These are phyloP conservation scores for Suillus placidus DNA, from an alignment of 768 basidiomycete species.

Conservation along the genomic window DNA sequence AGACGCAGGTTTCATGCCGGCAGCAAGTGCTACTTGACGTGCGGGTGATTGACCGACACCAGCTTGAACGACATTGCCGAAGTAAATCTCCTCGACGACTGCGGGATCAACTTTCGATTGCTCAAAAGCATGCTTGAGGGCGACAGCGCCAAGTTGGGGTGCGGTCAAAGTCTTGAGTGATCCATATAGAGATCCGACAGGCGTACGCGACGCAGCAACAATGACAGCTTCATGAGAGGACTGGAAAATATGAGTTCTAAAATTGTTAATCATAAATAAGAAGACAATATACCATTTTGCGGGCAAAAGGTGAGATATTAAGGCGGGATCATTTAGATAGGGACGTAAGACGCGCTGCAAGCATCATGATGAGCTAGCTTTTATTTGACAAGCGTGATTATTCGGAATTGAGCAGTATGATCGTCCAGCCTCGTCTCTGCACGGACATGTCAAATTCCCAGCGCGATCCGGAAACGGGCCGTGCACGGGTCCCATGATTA, in stretches of 20 bases:
- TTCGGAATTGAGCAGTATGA: conserved; percentile 4
- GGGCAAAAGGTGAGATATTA: conserved; percentile 37
- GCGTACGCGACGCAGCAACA: conserved; percentile 91
- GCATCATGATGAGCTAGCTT: conserved; percentile 39
- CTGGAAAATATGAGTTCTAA: conserved; percentile 20
- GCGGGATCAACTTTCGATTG: conserved; percentile 79
- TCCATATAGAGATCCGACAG: conserved; percentile 92
- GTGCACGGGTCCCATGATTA: too few relatives aligned
- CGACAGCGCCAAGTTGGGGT: conserved; percentile 85
- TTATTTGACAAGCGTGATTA: conserved; percentile 20
- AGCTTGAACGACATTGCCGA: conserved; percentile 97
- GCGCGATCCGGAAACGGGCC: too few relatives aligned
- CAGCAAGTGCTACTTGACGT: conserved; percentile 89
- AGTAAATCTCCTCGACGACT: conserved; percentile 91
- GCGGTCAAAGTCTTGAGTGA: conserved; percentile 86
- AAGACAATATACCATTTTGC: conserved; percentile 54
- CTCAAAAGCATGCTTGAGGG: conserved; percentile 88
- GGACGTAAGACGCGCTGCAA: conserved; percentile 45
- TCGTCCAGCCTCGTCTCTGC: too few relatives aligned
- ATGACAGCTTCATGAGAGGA: conserved; percentile 84
- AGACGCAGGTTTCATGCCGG: conserved; percentile 82
- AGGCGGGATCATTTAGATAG: conserved; percentile 42
- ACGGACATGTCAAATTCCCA: too few relatives aligned
- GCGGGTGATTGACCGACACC: conserved; percentile 99
- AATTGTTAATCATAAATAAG: background rate